Base-by-base conservation (phyloP, 345 rosid genomes). In the Dipteronia sinensis region DNA sequence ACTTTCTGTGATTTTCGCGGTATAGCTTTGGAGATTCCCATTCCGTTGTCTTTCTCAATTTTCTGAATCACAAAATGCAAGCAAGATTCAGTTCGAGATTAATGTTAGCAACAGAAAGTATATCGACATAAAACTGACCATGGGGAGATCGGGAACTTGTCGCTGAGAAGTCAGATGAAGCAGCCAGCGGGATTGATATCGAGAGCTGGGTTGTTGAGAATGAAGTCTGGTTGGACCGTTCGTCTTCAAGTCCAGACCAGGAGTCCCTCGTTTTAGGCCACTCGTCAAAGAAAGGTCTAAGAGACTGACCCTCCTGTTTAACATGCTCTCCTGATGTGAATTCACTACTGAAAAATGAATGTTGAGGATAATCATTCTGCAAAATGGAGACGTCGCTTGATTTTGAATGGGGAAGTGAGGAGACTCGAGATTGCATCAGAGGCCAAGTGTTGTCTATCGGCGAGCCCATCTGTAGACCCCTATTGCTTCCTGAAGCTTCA, bases 271-370 rank as follows among this genome's bases (percentile, higher is more conserved):
- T 67, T 46, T 83, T 82, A 61, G 91, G 89, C 91, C 89, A 88
- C 80, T 88, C 91, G 0, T 88, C 88, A 3, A 86, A 80, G 85
- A 88, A 88, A 61, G 89, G 87, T 27, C 90, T 88, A 67, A 88
- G 91, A 44, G 89, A 80, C 71, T 83, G 88, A 75, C 85, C 83
- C 29, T 83, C 88, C 47, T 74, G 85, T 69, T 83, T 83, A 47
- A 55, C 75, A 19, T 84, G 64, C 65, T 83, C 83, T 29, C 83
- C 77, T 0, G 83, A 34, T 25, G 79, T 51, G 46, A 76, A 85
- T 59, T 82, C 89, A 15, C 62, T 56, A 7, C 77, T 1, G 74
- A 83, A 73, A 72, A 73, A 69, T 47, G 86, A 74, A 76, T 78
- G 84, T 65, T 78, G 83, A 23, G 85, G 77, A 72, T 83, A 80